phyloP scores from a whole-genome alignment of 2,329 filamentous ascomycete species.

The Claviceps sp. region DNA sequence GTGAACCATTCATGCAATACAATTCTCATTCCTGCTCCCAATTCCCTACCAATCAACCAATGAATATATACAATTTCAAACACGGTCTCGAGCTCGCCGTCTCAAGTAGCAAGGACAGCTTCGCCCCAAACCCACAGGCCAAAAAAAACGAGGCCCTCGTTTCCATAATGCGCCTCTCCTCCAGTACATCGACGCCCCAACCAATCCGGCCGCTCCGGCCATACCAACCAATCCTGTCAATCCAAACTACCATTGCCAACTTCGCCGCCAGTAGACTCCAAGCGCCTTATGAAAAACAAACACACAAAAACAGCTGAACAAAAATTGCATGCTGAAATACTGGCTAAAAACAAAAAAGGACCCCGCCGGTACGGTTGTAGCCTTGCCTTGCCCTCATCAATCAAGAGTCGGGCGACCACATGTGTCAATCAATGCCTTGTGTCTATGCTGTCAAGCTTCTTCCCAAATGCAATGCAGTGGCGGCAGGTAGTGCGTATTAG shows the following conservation, averaged over 20 bases:
- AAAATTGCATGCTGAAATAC: constrained; percentile 21
- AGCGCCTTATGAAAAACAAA: constrained; percentile 23
- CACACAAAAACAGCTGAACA: constrained; percentile 16
- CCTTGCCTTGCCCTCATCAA: background rate
- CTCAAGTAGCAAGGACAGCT: constrained; percentile 5
- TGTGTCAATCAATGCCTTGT: background rate
- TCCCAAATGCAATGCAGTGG: background rate
- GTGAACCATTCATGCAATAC: constrained; percentile 13
- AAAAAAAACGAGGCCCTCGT: constrained; percentile 1
- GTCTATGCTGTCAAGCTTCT: background rate
- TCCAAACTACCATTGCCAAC: constrained; percentile 20
- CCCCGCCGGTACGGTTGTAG: constrained; percentile 7
- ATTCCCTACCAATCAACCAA: constrained; percentile 22
- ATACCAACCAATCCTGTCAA: constrained; percentile 24
- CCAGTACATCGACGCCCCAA: constrained; percentile 3
- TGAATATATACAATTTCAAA: constrained; percentile 28
- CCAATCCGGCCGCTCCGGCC: constrained; percentile 10
- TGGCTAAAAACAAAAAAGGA: constrained; percentile 20
- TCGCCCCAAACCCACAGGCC: background rate
- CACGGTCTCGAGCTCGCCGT: constrained; percentile 11
- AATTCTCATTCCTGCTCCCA: constrained; percentile 18
- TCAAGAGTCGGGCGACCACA: background rate
- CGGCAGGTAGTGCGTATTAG: constrained; percentile 15
- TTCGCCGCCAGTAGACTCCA: constrained; percentile 25
- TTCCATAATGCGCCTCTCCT: constrained; percentile 2